Evolutionary conservation across 2,329 filamentous ascomycete genomes (phyloP), one percentile per base, ranked within the genome.

Genomic region (Fusarium hainanense): DNA sequence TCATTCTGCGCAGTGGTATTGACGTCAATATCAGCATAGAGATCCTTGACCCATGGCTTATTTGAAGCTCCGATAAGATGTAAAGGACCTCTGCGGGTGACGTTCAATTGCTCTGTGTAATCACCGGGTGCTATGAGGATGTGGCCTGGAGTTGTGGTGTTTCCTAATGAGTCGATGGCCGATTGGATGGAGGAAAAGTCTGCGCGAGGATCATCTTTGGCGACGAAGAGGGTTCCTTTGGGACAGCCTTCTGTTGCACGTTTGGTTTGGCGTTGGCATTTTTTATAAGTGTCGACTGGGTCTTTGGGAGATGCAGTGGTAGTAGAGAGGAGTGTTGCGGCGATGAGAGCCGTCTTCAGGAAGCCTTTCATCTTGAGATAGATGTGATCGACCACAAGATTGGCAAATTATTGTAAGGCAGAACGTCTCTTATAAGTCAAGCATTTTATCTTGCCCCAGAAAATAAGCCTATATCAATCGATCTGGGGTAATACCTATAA

Each of bases 41-140:
- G 54, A 13, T 73, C 51, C 5, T 70, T 60, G 8, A 63, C 69
- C 62, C 66, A 76, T 0, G 85, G 83, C n/a, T 77, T 71, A 2
- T 85, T 88, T 2, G 65, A 68, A 65, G 87, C 82, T n/a, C 89
- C 89, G 1, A 91, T 82, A 9, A 91, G 81, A 28, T 87, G 89
- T 9, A 91, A 79, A 0, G 89, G 88, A 0, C 86, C 88, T 3
- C 80, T 77, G 2, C 89, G 87, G 6, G 89, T 91, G 63, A 91
- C 82, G 68, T 92, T 92, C 64, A 92, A 78, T 77, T 90, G 88
- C 73, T 91, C 89, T 2, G 80, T 85, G 72, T 91, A 91, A 63
- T 82, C 83, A 0, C 89, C 89, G 0, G 88, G 82, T 0, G 85
- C 83, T 47, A 91, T 85, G 14, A 91, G 82, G 69, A 92, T 90